Percentiles rank a stretch among this genome's conserved stretches.
Conservation (phyloP, 23 red algal genomes). For the Gracilaria gracilis region DNA sequence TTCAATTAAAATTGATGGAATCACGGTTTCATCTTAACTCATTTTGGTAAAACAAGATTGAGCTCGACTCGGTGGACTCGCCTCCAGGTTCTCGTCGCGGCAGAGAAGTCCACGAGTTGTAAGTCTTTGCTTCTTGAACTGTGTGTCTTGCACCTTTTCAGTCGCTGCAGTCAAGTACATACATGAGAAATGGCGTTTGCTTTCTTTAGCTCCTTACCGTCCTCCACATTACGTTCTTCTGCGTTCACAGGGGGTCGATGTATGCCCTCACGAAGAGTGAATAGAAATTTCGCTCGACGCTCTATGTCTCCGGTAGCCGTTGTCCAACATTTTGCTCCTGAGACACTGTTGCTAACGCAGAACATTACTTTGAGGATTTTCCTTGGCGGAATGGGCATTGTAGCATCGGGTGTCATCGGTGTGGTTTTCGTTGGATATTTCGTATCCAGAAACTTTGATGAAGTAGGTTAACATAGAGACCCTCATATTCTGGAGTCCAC, state of each 20-base stretch:
- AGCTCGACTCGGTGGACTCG: too few relatives aligned
- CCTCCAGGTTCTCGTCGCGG: too few relatives aligned
- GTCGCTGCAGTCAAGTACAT: not conserved
- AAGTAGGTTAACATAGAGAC: constrained; percentile 11
- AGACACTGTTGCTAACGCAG: not conserved
- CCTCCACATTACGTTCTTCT: not conserved
- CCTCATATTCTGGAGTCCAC: not conserved
- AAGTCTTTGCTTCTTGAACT: too few relatives aligned
- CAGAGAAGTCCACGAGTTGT: too few relatives aligned
- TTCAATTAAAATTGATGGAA: too few relatives aligned
- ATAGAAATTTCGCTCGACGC: not conserved
- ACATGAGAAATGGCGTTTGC: not conserved
- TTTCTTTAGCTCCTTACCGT: not conserved
- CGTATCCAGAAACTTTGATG: constrained; percentile 34
- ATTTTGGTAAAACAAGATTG: too few relatives aligned
- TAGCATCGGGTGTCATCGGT: constrained; percentile 47
- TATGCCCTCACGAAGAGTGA: not conserved
- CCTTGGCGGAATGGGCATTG: constrained; percentile 54
- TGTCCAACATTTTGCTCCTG: not conserved
- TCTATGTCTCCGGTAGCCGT: not conserved
- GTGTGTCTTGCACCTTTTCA: too few relatives aligned
- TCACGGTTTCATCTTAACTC: too few relatives aligned
- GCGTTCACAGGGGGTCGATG: not conserved
- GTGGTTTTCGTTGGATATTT: constrained; percentile 29
- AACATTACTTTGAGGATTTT: constrained; percentile 51